phyloP scores from a whole-genome alignment of 352 stramenopile genomes.

The Phytophthora idaei region DNA sequence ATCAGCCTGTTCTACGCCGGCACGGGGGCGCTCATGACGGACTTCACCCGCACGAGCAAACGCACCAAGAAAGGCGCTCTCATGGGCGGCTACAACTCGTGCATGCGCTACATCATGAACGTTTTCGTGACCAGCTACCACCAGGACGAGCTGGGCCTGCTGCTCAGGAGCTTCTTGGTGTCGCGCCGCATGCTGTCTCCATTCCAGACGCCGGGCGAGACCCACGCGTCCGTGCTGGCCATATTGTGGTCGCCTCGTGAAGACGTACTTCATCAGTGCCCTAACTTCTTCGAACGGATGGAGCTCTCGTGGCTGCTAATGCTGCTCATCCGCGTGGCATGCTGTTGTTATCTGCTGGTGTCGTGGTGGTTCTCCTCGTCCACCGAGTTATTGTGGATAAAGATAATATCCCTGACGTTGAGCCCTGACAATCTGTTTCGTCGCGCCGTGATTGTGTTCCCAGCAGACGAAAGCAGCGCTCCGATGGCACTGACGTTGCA shows the following conservation, averaged over 20 bases:
- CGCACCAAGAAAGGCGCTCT: conserved; percentile 92
- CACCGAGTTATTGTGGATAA: conserved; percentile 10
- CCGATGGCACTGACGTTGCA: conserved; percentile 11
- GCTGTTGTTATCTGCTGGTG: too few species aligned
- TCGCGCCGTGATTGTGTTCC: conserved; percentile 8
- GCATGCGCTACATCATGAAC: conserved; percentile 95
- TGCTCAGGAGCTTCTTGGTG: conserved; percentile 70
- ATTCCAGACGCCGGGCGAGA: conserved; percentile 52
- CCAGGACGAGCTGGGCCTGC: conserved; percentile 94
- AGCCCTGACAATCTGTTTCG: conserved; percentile 8
- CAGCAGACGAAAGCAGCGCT: conserved; percentile 14
- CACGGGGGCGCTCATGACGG: conserved; percentile 95
- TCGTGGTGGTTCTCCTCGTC: too few species aligned
- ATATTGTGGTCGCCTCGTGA: conserved; percentile 52
- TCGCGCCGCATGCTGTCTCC: conserved; percentile 59
- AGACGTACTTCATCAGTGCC: too few species aligned
- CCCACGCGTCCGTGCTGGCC: conserved; percentile 53
- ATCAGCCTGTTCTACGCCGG: conserved; percentile 95
- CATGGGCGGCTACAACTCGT: conserved; percentile 94
- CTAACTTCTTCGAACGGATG: too few species aligned
- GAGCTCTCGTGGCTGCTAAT: too few species aligned
- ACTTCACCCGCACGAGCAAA: conserved; percentile 96
- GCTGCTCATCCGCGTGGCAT: too few species aligned
- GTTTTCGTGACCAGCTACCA: conserved; percentile 95
- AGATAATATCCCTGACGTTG: conserved; percentile 16